Base-by-base conservation (phyloP, 176 grass and related monocot genomes). In the Oropetium thomaeum region DNA sequence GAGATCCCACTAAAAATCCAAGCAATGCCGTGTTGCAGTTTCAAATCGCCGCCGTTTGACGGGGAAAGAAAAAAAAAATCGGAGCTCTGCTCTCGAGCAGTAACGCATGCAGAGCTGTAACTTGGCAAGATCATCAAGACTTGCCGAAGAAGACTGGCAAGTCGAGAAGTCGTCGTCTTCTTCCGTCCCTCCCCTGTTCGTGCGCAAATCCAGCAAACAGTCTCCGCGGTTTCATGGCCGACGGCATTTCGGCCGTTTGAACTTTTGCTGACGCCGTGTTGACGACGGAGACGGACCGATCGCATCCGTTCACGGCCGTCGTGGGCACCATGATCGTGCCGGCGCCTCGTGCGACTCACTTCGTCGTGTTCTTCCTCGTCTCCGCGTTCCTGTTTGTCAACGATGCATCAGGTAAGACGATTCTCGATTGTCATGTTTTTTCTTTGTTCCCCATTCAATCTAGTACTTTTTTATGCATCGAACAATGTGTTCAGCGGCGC, bases 341-440 rank as follows among this genome's bases (percentile, higher is more conserved):
- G 77, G 26, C 79, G 59, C 57, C 32, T 26, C 60, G 49, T 4
- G 60, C 25, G 30, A 1, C 19, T 11, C 59, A n/a, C 14, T 59
- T 43, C 14, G 10, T 47, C 64, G 1, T 71, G 0, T 37, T 87
- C 25, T 53, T 67, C 73, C 14, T 77, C 73, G 13, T 48, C 14
- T 16, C 34, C 7, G 31, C 51, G 13, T 5, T 59, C 6, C 2
- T 71, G 14, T 0, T 66, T 10, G 13, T 49, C 19, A 40, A 0
- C 40, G 15, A 29, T 23, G 67, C 79, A 1, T 67, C 85, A 43
- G 85, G 85, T 74, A 7, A 10, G 10, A n/a, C n/a, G n/a, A 28
- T 22, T 69, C 54, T 59, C 44, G 38, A 4, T n/a, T 2, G 0
- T 7, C 29, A 8, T 10, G 4, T 3, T 16, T 59, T 35, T 27